Percentiles rank a stretch among this genome's conserved stretches.
Evolutionary conservation across 768 basidiomycete species (phyloP).

Genomic region (Russula abietina): DNA sequence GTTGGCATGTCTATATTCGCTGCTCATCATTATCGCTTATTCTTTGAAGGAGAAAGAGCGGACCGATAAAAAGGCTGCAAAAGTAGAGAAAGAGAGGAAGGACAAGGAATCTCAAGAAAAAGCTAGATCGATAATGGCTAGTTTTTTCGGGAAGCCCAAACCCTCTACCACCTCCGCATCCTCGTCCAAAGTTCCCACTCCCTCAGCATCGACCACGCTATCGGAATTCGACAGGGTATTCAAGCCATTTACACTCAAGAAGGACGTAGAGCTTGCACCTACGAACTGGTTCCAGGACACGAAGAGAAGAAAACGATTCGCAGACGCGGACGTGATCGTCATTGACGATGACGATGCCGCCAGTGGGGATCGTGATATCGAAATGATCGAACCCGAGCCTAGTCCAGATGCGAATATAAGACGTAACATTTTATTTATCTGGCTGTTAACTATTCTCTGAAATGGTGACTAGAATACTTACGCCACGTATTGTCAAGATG

Average conservation of each 20-base stretch:
- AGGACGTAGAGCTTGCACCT: slow-evolving; percentile 65
- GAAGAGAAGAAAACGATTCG: slow-evolving; percentile 25
- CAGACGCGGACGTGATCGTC: slow-evolving; percentile 46
- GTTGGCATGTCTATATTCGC: slow-evolving; percentile 31
- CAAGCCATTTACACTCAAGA: slow-evolving; percentile 74
- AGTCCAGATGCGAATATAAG: slow-evolving; percentile 31
- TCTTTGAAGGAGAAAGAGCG: slow-evolving; percentile 58
- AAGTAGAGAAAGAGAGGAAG: slow-evolving; percentile 65
- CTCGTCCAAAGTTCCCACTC: slow-evolving; percentile 28
- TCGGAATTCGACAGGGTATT: slow-evolving; percentile 73
- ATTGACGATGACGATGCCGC: slow-evolving; percentile 47
- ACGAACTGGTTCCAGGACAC: slow-evolving; percentile 56
- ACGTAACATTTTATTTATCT: slow-evolving; percentile 33
- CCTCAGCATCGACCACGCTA: slow-evolving; percentile 34
- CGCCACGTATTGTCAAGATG: not conserved
- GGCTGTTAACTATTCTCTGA: not conserved
- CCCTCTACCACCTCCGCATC: slow-evolving; percentile 25
- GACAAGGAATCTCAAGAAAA: slow-evolving; percentile 64
- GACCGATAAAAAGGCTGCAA: slow-evolving; percentile 60
- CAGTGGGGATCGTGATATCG: slow-evolving; percentile 25
- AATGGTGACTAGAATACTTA: slow-evolving; percentile 5
- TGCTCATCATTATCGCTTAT: not conserved
- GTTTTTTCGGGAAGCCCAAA: slow-evolving; percentile 68
- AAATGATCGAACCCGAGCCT: slow-evolving; percentile 27
- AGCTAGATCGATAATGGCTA: slow-evolving; percentile 69